Evolutionary conservation across 2,329 filamentous ascomycete species (phyloP).

Genomic region (Colletotrichum lini): DNA sequence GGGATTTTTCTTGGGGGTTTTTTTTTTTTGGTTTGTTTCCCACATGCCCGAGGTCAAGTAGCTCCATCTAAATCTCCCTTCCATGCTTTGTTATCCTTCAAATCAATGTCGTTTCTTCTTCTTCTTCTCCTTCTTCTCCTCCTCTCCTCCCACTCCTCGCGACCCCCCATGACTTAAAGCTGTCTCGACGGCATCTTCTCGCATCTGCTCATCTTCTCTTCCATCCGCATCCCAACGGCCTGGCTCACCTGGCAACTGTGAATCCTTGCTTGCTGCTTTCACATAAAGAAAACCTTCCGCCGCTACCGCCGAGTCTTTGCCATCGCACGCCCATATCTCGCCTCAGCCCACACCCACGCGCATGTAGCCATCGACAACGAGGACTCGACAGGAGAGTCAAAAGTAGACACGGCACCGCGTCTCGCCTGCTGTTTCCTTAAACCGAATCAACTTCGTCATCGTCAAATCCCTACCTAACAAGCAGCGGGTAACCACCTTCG

Average conservation of each 20-base stretch:
- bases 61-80: constrained; percentile 39
- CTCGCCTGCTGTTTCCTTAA: constrained; percentile 19
- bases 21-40: background rate
- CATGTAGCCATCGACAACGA: constrained; percentile 13
- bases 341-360: constrained; percentile 5
- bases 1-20: background rate
- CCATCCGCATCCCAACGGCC: constrained; percentile 28
- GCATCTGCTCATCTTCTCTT: constrained; percentile 24
- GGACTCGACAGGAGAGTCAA: constrained; percentile 12
- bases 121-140: constrained; percentile 36
- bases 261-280: constrained; percentile 36
- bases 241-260: constrained; percentile 30
- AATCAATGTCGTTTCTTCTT: constrained; percentile 26
- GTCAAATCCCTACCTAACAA: constrained; percentile 21
- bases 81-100: constrained; percentile 33
- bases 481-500: constrained; percentile 29
- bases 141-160: constrained; percentile 33
- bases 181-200: constrained; percentile 31
- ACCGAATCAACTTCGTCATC: constrained; percentile 25
- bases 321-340: constrained; percentile 17
- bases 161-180: constrained; percentile 36
- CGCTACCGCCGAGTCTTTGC: background rate
- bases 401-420: constrained; percentile 15
- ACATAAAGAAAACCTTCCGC: constrained; percentile 16
- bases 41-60: constrained; percentile 19